A percentile compares a stretch with the other conserved stretches of the same genome.
These are phyloP conservation scores for Naganishia cerealis DNA, from an alignment of 1,284 basidiomycete genomes.

Conservation along the genomic window DNA sequence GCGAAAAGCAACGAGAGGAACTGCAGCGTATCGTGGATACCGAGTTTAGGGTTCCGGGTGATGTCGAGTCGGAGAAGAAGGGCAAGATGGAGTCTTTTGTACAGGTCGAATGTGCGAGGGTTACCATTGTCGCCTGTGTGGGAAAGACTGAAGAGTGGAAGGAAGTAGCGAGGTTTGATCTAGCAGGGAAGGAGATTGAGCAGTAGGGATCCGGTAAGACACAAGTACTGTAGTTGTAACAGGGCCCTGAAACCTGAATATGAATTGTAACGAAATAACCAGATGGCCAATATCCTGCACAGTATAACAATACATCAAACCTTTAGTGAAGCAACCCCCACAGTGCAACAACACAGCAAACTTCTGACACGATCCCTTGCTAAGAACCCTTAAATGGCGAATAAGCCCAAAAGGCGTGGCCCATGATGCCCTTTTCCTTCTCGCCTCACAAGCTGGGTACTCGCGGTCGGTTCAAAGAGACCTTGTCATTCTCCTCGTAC, in stretches of 20 bases:
- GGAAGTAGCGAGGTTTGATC: constrained; percentile 20
- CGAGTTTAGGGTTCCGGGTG: constrained; percentile 6
- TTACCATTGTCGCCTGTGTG: constrained; percentile 17
- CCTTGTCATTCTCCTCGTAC: constrained; percentile 4
- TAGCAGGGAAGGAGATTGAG: constrained; percentile 20
- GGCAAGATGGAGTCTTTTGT: constrained; percentile 8
- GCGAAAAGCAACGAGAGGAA: constrained; percentile 11
- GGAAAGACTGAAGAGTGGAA: constrained; percentile 28
- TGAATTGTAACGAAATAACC: no score
- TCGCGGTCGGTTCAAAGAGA: background rate
- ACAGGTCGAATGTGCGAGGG: constrained; percentile 9
- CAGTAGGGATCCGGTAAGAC: background rate
- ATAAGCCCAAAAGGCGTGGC: background rate
- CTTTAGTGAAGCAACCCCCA: no score
- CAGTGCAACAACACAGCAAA: no score
- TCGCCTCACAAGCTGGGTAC: background rate
- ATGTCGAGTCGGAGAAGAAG: background rate
- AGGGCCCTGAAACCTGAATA: no score
- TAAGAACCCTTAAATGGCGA: no score
- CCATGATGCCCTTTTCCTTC: background rate
- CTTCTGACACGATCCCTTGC: no score
- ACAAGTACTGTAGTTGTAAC: background rate
- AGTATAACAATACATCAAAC: no score
- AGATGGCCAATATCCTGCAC: no score
- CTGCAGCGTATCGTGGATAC: constrained; percentile 18